Evolutionary conservation across 2,329 filamentous ascomycete genomes (phyloP).

Genomic region (Fusarium sp.): DNA sequence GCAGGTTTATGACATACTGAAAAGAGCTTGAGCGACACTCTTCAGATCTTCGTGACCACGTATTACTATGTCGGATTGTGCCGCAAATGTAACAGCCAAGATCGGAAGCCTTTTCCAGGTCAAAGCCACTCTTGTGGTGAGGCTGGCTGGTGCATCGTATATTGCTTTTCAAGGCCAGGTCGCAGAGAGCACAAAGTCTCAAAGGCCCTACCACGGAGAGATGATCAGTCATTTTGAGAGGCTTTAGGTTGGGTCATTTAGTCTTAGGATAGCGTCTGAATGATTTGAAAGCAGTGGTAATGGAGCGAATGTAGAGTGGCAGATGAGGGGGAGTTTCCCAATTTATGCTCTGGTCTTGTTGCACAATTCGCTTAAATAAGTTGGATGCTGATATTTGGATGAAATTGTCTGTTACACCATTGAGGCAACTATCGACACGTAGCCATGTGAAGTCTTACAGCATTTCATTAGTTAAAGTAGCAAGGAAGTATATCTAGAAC

Average conservation of each 20-base stretch:
- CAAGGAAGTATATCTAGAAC: too few species aligned
- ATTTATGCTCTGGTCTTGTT: background rate
- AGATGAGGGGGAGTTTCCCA: background rate
- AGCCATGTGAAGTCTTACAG: background rate
- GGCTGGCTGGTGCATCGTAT: rapidly evolving
- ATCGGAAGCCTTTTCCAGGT: background rate
- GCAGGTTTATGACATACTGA: background rate
- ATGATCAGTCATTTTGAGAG: background rate
- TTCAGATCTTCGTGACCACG: rapidly evolving
- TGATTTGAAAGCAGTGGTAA: background rate
- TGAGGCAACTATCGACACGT: background rate
- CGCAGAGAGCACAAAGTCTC: background rate
- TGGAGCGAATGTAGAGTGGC: rapidly evolving
- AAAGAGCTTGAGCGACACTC: background rate
- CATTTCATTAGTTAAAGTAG: background rate
- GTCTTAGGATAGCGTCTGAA: background rate
- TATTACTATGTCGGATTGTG: background rate
- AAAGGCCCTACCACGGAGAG: background rate
- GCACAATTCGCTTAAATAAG: background rate
- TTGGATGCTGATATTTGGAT: background rate
- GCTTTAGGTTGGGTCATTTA: rapidly evolving
- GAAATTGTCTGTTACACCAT: background rate
- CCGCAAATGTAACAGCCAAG: background rate
- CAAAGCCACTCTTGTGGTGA: background rate
- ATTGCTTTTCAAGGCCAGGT: background rate